Percentiles rank a stretch among this genome's conserved stretches.
These are phyloP conservation scores for Eragrostis tef DNA, from an alignment of 202 grass and related monocot genomes.

Conservation along the genomic window DNA sequence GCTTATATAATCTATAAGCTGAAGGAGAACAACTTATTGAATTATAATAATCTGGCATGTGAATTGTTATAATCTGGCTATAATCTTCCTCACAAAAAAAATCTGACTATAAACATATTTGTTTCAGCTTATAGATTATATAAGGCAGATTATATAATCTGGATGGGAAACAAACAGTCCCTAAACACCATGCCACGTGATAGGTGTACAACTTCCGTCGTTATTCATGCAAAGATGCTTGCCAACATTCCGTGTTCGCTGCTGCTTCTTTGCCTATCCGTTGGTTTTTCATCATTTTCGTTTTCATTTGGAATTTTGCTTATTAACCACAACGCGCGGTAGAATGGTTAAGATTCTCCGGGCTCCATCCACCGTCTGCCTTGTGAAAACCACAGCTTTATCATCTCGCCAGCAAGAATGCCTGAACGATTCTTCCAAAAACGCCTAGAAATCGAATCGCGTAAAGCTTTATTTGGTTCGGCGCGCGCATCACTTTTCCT, in stretches of 20 bases:
- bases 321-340: conserved; percentile 23
- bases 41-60: too few relatives aligned
- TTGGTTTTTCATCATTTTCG: not conserved
- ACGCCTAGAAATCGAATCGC: conserved; percentile 46
- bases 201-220: not conserved
- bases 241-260: not conserved
- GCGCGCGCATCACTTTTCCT: not conserved
- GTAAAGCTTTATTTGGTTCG: not conserved
- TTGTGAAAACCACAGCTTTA: not conserved
- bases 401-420: conserved; percentile 20
- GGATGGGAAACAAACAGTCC: too few relatives aligned
- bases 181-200: not conserved
- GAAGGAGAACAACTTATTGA: too few relatives aligned
- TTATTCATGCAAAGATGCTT: too few relatives aligned
- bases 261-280: not conserved
- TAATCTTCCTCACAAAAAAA: too few relatives aligned
- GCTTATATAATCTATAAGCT: too few relatives aligned
- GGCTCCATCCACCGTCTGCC: not conserved
- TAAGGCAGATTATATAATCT: too few relatives aligned
- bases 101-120: too few relatives aligned
- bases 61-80: too few relatives aligned
- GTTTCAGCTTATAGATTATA: too few relatives aligned
- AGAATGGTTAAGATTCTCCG: not conserved
- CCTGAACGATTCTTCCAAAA: conserved; percentile 21
- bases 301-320: not conserved